Conservation (phyloP, 352 stramenopile genomes). For the Globisporangium acanthophoron region DNA sequence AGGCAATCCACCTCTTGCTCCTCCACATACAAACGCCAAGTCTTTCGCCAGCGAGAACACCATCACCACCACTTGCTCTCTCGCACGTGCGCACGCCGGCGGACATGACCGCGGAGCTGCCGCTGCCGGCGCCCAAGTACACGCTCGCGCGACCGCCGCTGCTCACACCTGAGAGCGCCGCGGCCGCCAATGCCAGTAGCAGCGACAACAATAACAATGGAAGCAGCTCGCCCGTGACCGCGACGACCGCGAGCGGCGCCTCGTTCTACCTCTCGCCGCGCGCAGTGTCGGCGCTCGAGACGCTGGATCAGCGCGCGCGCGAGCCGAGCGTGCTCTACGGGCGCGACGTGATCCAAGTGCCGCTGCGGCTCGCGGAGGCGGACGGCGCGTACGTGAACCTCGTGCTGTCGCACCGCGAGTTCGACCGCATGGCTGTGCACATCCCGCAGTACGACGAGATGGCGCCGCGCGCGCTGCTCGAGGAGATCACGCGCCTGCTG, state of each 20-base stretch:
- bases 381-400: conserved; percentile 58
- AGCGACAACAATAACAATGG: neutral
- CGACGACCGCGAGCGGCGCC: neutral
- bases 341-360: conserved; percentile 73
- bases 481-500: conserved; percentile 49
- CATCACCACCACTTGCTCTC: neutral
- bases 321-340: conserved; percentile 52
- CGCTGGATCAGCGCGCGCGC: conserved; percentile 14
- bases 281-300: conserved; percentile 22
- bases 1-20: neutral
- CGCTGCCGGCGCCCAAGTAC: conserved; percentile 5
- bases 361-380: conserved; percentile 33
- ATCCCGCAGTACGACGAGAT: conserved; percentile 66
- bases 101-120: neutral
- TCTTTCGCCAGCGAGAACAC: neutral
- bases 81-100: conserved; percentile 6
- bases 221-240: conserved; percentile 11
- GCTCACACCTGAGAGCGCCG: conserved; percentile 7
- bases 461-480: conserved; percentile 41
- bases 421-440: conserved; percentile 71
- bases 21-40: neutral
- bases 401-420: conserved; percentile 72
- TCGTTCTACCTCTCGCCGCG: conserved; percentile 20
- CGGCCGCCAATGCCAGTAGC: neutral
- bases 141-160: conserved; percentile 12